phyloP scores from a whole-genome alignment of 306 rosid species.

The Begonia masoniana region DNA sequence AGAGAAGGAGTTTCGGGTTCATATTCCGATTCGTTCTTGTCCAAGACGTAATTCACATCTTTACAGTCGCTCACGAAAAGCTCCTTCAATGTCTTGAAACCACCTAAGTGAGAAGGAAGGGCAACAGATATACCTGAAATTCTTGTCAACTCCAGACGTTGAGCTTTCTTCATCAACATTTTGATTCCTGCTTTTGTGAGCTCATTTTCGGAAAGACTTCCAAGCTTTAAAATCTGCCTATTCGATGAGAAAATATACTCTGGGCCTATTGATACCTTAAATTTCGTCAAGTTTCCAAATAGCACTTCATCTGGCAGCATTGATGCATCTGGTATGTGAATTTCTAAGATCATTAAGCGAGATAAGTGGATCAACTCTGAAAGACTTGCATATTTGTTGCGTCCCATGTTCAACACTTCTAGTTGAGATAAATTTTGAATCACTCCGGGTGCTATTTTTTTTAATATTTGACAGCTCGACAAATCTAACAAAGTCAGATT shows the following conservation, averaged over 20 bases:
- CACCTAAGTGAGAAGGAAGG: too few species aligned
- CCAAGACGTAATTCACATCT: too few species aligned
- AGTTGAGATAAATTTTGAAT: conserved; percentile 6
- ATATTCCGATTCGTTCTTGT: too few species aligned
- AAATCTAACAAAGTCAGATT: conserved; percentile 6
- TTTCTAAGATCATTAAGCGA: background rate
- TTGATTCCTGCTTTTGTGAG: background rate
- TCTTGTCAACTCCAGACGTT: background rate
- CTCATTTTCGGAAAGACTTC: too few species aligned
- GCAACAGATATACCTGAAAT: too few species aligned
- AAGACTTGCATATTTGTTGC: conserved; percentile 4
- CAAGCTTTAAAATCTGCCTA: too few species aligned
- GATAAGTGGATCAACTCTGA: conserved; percentile 2
- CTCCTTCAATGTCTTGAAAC: too few species aligned
- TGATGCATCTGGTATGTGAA: background rate
- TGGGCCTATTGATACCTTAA: background rate
- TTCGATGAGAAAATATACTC: too few species aligned
- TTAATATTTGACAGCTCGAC: background rate
- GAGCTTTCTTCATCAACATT: conserved; percentile 1
- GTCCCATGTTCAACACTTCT: conserved; percentile 7
- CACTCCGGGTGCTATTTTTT: background rate
- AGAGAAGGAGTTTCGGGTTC: too few species aligned
- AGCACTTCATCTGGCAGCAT: background rate
- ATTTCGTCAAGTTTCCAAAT: background rate
- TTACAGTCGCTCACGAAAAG: too few species aligned